phyloP scores from a whole-genome alignment of 2,329 filamentous ascomycete species.

The Alternaria arbusti region DNA sequence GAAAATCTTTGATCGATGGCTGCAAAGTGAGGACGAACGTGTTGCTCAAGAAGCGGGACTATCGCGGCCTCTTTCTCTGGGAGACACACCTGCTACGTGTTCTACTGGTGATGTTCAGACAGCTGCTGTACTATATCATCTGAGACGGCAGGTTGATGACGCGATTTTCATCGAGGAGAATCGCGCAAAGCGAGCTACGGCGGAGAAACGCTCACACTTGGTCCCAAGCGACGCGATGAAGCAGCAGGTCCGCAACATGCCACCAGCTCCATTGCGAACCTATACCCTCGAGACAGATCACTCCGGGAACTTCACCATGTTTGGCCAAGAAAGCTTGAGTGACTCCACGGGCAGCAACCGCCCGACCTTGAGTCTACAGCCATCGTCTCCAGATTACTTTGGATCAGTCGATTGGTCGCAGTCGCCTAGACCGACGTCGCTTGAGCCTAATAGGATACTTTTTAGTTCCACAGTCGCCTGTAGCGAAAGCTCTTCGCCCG shows the following conservation, averaged over 20 bases:
- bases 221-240: conserved; percentile 37
- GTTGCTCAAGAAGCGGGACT: conserved; percentile 26
- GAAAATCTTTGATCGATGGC: conserved; percentile 36
- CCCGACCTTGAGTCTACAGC: conserved; percentile 13
- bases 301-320: conserved; percentile 25
- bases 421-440: conserved; percentile 9
- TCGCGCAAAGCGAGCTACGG: conserved; percentile 33
- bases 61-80: conserved; percentile 28
- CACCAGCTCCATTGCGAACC: conserved; percentile 30
- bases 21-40: conserved; percentile 38
- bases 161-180: conserved; percentile 42
- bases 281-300: conserved; percentile 36
- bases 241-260: conserved; percentile 34
- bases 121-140: conserved; percentile 34
- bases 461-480: conserved; percentile 29
- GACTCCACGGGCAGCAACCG: conserved; percentile 21
- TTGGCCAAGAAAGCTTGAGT: conserved; percentile 15
- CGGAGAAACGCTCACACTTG: conserved; percentile 34
- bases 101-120: conserved; percentile 31
- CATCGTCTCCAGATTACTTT: conserved; percentile 25
- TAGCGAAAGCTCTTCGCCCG: conserved; percentile 23
- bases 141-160: conserved; percentile 39
- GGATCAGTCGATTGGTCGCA: conserved; percentile 21
- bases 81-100: conserved; percentile 22
- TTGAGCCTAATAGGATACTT: conserved; percentile 10